Conservation (phyloP, 2,329 filamentous ascomycete species). For the Talaromyces pinophilus region DNA sequence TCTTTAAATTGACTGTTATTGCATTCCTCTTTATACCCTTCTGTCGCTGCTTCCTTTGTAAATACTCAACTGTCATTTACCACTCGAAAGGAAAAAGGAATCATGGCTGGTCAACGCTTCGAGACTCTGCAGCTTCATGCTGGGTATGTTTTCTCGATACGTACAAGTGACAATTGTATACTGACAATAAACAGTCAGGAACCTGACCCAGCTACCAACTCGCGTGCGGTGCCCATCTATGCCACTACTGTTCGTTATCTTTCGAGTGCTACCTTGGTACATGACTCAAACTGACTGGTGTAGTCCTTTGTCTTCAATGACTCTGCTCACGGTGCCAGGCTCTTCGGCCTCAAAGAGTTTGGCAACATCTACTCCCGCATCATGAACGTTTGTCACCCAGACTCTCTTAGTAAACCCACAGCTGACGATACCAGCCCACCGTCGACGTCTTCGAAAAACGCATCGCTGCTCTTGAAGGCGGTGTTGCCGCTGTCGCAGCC, state of each 20-base stretch:
- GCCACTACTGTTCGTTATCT: conserved; percentile 67
- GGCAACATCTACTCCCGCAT: conserved; percentile 98
- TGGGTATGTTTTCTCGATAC: conserved; percentile 57
- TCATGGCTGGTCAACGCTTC: conserved; percentile 58
- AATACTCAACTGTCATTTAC: neutral
- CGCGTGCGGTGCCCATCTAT: conserved; percentile 93
- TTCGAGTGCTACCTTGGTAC: neutral
- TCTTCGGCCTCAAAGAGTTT: conserved; percentile 95
- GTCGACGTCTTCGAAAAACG: conserved; percentile 96
- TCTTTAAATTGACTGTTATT: no score
- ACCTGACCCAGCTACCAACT: conserved; percentile 77
- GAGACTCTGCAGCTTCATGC: conserved; percentile 86
- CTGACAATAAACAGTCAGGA: conserved; percentile 60
- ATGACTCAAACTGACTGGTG: conserved; percentile 10
- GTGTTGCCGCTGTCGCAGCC: conserved; percentile 79
- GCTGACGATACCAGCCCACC: conserved; percentile 63
- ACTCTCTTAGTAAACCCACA: neutral
- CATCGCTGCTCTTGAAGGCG: conserved; percentile 91
- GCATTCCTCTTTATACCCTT: neutral
- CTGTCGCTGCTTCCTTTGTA: neutral
- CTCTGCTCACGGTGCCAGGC: conserved; percentile 88
- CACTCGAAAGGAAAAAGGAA: neutral
- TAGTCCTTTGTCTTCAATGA: conserved; percentile 93
- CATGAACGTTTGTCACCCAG: conserved; percentile 70
- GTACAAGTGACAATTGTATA: neutral